Percentiles rank a stretch among this genome's conserved stretches.
Evolutionary conservation across 257 asterid species (phyloP).

Genomic region (Primulina huaijiensis): DNA sequence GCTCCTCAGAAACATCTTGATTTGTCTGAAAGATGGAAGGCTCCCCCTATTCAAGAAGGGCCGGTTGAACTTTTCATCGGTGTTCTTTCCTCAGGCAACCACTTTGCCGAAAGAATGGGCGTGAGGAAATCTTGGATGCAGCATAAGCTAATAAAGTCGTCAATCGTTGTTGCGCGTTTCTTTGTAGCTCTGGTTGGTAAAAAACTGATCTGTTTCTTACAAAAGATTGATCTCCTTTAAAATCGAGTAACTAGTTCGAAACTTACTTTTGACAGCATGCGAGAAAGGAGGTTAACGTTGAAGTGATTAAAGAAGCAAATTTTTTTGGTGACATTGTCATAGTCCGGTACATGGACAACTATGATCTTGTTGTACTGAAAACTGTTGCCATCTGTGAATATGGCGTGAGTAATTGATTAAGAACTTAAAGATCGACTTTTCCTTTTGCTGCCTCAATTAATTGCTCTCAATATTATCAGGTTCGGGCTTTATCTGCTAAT

Average conservation of each 20-base stretch:
- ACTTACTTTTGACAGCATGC: conserved; percentile 49
- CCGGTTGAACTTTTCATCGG: conserved; percentile 83
- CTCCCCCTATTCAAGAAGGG: conserved; percentile 59
- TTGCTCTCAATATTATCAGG: conserved; percentile 36
- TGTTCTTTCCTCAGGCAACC: conserved; percentile 92
- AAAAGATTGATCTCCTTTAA: not conserved
- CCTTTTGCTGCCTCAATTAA: conserved; percentile 2
- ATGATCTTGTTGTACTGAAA: conserved; percentile 92
- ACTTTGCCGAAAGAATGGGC: conserved; percentile 97
- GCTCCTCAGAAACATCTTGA: conserved; percentile 92
- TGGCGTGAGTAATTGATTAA: conserved; percentile 57
- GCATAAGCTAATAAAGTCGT: conserved; percentile 60
- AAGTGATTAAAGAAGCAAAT: conserved; percentile 84
- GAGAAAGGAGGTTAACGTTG: conserved; percentile 71
- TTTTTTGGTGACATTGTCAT: conserved; percentile 89
- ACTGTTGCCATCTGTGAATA: conserved; percentile 91
- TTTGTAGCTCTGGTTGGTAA: conserved; percentile 83
- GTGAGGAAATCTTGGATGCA: conserved; percentile 96
- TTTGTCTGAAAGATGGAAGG: conserved; percentile 75
- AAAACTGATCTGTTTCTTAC: conserved; percentile 12
- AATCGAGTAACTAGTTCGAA: conserved; percentile 23
- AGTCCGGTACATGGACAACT: conserved; percentile 90
- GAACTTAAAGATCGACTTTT: conserved; percentile 17
- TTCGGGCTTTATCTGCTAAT: conserved; percentile 58
- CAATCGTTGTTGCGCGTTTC: conserved; percentile 82